Base-by-base conservation (phyloP, 2,329 filamentous ascomycete genomes). In the Alternaria triticimaculans region DNA sequence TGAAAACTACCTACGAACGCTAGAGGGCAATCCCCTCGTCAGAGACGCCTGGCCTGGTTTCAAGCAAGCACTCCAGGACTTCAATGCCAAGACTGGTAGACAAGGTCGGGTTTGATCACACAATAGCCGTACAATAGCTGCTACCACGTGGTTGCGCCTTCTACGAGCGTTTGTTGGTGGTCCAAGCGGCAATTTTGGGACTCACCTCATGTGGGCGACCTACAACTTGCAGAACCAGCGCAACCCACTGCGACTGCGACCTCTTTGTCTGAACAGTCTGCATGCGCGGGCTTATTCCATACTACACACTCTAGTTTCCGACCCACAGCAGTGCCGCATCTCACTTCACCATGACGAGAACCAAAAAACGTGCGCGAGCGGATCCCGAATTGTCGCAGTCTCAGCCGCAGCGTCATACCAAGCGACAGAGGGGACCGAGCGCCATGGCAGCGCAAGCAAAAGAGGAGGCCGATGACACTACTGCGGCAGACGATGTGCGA, bases 71-170 rank as follows among this genome's bases (percentile, higher is more conserved):
- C 14, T 74, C 20, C 60, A 58, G 20, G 65, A 73, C 30, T 70
- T 69, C 54, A 70, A 69, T 23, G 61, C 60, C n/a, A 70, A 65
- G 55, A 72, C 67, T n/a, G 71, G 71, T 20, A 62, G 70, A 23
- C 43, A 59, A 51, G 57, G 67, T 8, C 60, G 56, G 48, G 26
- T n/a, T 26, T 63, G 51, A 56, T 55, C 23, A 25, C 46, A 44
- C 20, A 25, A 25, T 25, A 43, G 14, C 28, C 33, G 33, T 59
- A 49, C 20, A 48, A 43, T 54, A 58, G 21, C 23, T 45, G 26
- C 28, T 9, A 4, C 28, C 10, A 30, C 43, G 14, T 48, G 30
- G 30, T 33, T 25, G 28, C 48, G n/a, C 43, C 23, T 53, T 58
- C 48, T 18, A 18, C 21, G 25, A 30, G 48, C 55, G 49, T 54